Conservation (phyloP, 495 filamentous ascomycete genomes). For the Aspergillus baeticus region DNA sequence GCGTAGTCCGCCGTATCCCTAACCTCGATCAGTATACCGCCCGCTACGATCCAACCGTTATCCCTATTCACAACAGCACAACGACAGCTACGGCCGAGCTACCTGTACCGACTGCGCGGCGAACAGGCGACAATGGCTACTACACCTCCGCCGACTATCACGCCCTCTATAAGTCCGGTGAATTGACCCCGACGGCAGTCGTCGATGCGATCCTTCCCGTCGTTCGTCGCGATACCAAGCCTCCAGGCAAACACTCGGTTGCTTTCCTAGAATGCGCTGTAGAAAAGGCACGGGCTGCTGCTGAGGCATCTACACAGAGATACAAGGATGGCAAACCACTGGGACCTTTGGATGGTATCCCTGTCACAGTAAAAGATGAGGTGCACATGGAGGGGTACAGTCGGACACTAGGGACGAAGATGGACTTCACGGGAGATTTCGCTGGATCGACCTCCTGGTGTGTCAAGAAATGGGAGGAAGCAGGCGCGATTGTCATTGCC, state of each 20-base stretch:
- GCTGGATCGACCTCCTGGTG: constrained; percentile 64
- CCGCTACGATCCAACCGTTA: constrained; percentile 83
- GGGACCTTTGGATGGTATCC: constrained; percentile 77
- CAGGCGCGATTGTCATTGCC: constrained; percentile 78
- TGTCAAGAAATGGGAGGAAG: constrained; percentile 69
- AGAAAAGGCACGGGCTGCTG: constrained; percentile 62
- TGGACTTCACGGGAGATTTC: constrained; percentile 52
- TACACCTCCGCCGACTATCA: constrained; percentile 77
- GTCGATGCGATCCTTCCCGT: constrained; percentile 67
- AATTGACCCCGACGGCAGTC: constrained; percentile 69
- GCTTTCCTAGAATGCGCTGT: constrained; percentile 65
- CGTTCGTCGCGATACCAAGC: constrained; percentile 55
- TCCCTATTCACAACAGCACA: constrained; percentile 51
- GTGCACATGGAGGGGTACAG: constrained; percentile 72
- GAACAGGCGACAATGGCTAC: constrained; percentile 48
- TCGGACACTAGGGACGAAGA: constrained; percentile 59
- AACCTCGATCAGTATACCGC: constrained; percentile 59
- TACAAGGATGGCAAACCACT: constrained; percentile 64
- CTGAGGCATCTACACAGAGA: constrained; percentile 66
- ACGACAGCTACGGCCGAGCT: constrained; percentile 29
- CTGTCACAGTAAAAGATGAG: constrained; percentile 85
- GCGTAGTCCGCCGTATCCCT: constrained; percentile 52
- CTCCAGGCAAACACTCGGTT: constrained; percentile 57
- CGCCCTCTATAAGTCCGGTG: constrained; percentile 64
- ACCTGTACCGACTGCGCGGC: constrained; percentile 21